These are phyloP conservation scores for Podila epicladia DNA, from an alignment of 192 early-diverging fungal genomes.

Conservation along the genomic window DNA sequence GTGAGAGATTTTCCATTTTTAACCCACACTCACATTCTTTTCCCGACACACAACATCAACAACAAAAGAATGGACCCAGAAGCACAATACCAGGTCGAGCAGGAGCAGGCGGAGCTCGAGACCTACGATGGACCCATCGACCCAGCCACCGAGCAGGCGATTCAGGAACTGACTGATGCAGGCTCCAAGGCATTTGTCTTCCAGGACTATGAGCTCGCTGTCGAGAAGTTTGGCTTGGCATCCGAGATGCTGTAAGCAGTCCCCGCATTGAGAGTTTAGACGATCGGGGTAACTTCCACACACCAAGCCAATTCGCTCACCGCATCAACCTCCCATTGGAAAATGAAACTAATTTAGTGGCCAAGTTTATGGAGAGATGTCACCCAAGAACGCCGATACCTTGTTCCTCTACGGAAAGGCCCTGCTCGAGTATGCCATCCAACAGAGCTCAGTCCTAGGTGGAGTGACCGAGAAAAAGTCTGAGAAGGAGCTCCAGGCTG, in stretches of 20 bases:
- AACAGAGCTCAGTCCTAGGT: constrained; percentile 80
- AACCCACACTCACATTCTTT: too few species aligned
- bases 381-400: constrained; percentile 73
- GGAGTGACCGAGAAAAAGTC: constrained; percentile 56
- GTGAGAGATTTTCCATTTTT: too few species aligned
- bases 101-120: constrained; percentile 11
- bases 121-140: constrained; percentile 46
- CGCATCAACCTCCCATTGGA: background rate
- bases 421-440: constrained; percentile 76
- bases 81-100: constrained; percentile 3
- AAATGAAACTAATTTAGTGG: constrained; percentile 54
- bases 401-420: constrained; percentile 80
- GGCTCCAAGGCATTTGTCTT: constrained; percentile 74
- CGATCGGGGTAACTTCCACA: background rate
- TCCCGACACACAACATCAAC: background rate
- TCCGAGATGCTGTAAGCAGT: constrained; percentile 68
- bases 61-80: constrained; percentile 14
- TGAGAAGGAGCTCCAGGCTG: constrained; percentile 32
- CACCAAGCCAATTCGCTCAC: too few species aligned
- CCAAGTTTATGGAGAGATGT: constrained; percentile 67
- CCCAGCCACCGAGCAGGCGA: constrained; percentile 29
- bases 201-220: constrained; percentile 70
- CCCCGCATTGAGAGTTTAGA: background rate
- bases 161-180: constrained; percentile 63
- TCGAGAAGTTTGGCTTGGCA: constrained; percentile 73